Evolutionary conservation across 129 eudicot genomes (phyloP), one percentile per base, ranked within the genome.

Genomic region (Saussurea involucrata): DNA sequence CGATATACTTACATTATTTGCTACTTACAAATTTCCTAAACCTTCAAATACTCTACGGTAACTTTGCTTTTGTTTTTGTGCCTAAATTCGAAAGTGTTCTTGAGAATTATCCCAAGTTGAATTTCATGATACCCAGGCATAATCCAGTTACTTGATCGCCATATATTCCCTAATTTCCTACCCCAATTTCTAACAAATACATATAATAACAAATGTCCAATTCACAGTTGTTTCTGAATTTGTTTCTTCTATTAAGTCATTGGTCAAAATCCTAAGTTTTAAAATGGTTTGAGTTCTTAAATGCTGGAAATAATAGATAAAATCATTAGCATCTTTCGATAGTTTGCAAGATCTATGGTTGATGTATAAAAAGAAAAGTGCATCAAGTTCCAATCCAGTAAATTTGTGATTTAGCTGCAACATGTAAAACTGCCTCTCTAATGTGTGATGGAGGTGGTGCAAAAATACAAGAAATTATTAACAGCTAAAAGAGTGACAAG

Each of bases 401-500:
- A 44, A 4, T 28, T 46, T 20, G 12, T 76, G 15, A 76, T 76
- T 69, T 28, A 49, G 28, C 42, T 5, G 69, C 44, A 69, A 25
- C 10, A 24, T 69, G 29, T 4, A 34, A n/a, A n/a, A n/a, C n/a
- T n/a, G n/a, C n/a, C n/a, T 55, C 44, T 49, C 44, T 29, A n/a
- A 28, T 2, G 24, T 31, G 64, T n/a, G 31, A 69, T 69, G 55
- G 49, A 12, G 17, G n/a, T 37, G 9, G 40, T 24, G 46, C 29
- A 17, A 64, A 24, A 22, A 32, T 69, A 58, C 63, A 75, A 40
- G 28, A 63, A 64, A 34, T 25, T 25, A 34, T 64, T n/a, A 66
- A 17, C 33, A 42, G 46, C 64, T 76, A 76, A 76, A 46, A 64
- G 72, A 76, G 49, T 28, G 32, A 40, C 37, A 46, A 15, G 20